Conservation (phyloP, 2,329 filamentous ascomycete genomes). For the Aspergillus terreus region DNA sequence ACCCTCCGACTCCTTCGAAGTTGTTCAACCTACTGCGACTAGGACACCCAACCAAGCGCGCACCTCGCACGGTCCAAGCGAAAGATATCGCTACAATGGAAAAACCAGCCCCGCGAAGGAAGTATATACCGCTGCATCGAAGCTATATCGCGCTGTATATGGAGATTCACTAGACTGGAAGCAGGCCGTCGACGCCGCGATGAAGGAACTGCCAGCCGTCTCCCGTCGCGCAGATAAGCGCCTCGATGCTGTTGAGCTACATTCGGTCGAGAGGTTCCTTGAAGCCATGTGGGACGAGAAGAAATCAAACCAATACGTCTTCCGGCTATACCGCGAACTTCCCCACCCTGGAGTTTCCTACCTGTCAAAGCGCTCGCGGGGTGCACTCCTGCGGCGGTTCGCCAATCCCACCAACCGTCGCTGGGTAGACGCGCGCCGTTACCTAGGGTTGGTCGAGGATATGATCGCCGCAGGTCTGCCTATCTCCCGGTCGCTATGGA, state of each 20-base stretch:
- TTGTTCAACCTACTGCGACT: not conserved
- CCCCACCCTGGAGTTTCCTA: conserved; percentile 52
- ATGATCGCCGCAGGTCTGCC: conserved; percentile 70
- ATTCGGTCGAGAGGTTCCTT: conserved; percentile 35
- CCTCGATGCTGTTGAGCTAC: conserved; percentile 32
- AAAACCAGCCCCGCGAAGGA: conserved; percentile 16
- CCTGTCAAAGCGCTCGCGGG: conserved; percentile 52
- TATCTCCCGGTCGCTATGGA: conserved; percentile 71
- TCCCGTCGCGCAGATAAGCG: conserved; percentile 26
- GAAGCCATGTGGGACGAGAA: conserved; percentile 42
- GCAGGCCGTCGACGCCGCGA: conserved; percentile 36
- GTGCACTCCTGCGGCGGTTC: conserved; percentile 64
- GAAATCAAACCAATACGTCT: conserved; percentile 49
- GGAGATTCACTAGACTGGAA: conserved; percentile 21
- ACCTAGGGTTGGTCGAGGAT: conserved; percentile 79
- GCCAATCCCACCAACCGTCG: conserved; percentile 48
- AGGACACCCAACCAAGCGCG: not conserved
- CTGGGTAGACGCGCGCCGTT: conserved; percentile 64
- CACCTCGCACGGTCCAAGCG: not conserved
- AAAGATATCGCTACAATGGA: conserved; percentile 6
- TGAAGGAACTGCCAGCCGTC: conserved; percentile 15
- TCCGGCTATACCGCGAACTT: conserved; percentile 50
- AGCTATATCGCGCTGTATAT: conserved; percentile 22
- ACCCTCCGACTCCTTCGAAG: not conserved
- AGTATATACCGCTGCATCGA: conserved; percentile 17